These are phyloP conservation scores for Tulasnella sp. DNA, from an alignment of 768 basidiomycete genomes.

Conservation along the genomic window DNA sequence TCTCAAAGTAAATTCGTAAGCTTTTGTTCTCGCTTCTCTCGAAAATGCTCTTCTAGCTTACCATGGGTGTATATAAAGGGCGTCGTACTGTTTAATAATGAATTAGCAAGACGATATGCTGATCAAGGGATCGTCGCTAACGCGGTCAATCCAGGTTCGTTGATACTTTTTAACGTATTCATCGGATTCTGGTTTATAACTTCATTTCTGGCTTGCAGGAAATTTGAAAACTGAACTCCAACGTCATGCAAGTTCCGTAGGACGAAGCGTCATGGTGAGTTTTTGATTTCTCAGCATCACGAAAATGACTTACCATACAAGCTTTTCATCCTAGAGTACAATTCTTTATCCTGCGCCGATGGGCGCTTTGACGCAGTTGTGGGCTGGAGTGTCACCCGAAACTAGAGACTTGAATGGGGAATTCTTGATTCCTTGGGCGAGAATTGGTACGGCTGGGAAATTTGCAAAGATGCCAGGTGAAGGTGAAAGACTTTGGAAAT, in stretches of 20 bases:
- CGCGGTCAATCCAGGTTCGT: conserved; percentile 14
- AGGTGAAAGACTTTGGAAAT: conserved; percentile 24
- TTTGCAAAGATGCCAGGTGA: conserved; percentile 13
- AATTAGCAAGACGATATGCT: conserved; percentile 16
- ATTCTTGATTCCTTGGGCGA: conserved; percentile 12
- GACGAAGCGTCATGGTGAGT: not conserved
- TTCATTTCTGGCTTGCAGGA: too few relatives aligned
- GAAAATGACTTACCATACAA: not conserved
- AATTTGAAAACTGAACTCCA: conserved; percentile 10
- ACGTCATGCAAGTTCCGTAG: not conserved
- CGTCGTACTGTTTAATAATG: conserved; percentile 10
- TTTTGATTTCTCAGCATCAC: not conserved
- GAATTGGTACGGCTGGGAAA: not conserved
- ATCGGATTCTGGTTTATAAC: too few relatives aligned
- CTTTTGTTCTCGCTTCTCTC: not conserved
- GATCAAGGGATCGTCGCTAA: conserved; percentile 11
- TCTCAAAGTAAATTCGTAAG: conserved; percentile 13
- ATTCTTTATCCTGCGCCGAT: conserved; percentile 1
- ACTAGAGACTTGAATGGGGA: not conserved
- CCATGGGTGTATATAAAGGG: not conserved
- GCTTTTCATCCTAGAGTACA: not conserved
- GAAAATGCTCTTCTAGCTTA: not conserved
- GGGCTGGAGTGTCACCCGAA: not conserved
- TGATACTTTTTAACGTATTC: too few relatives aligned
- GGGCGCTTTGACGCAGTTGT: conserved; percentile 9